Base-by-base conservation (phyloP, 2,329 filamentous ascomycete genomes). In the Ceratocystiopsis sp. region DNA sequence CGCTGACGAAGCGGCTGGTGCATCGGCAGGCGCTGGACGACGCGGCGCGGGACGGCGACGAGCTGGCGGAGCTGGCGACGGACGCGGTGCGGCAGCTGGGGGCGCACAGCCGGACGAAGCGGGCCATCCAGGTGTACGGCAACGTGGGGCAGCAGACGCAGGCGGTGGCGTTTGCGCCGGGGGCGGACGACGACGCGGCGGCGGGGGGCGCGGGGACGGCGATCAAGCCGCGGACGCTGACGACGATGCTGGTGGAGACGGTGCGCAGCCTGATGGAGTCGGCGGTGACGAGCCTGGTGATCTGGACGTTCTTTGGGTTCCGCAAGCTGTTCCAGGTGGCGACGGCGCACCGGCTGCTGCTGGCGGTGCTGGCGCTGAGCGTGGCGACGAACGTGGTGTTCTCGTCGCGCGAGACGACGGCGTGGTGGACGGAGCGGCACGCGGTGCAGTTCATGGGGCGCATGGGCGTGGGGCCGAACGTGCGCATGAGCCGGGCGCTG, bases 401-500 rank as follows among this genome's bases (percentile, higher is more conserved):
- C 54, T 78, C 82, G 1, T 83, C 80, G 13, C 75, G 78, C 48
- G 78, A 84, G 55, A 73, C 74, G 8, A 75, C 78, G 52, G 67
- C 72, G 2, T 96, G 86, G 86, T 94, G 84, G 81, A 70, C 74
- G 38, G 89, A 96, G 61, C 75, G 85, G 45, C 79, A 75, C 46
- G 85, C 87, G 1, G 73, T 71, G 15, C 78, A 69, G 36, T 94
- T 89, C 58, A 91, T 98, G 85, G 66, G 67, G 33, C 70, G 78
- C 13, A 63, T 96, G 14, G 89, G 89, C 11, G 77, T 96, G 9
- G 71, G 73, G 3, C 84, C 87, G 9, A 81, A 93, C 51, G 61
- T 70, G 17, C 72, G 80, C 48, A 89, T 95, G 83, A 83, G 80
- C 60, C 85, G 80, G 58, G 77, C 84, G 10, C 75, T 98, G 21